phyloP scores from a whole-genome alignment of 495 filamentous ascomycete species.

The Lasiosphaeria ovina region DNA sequence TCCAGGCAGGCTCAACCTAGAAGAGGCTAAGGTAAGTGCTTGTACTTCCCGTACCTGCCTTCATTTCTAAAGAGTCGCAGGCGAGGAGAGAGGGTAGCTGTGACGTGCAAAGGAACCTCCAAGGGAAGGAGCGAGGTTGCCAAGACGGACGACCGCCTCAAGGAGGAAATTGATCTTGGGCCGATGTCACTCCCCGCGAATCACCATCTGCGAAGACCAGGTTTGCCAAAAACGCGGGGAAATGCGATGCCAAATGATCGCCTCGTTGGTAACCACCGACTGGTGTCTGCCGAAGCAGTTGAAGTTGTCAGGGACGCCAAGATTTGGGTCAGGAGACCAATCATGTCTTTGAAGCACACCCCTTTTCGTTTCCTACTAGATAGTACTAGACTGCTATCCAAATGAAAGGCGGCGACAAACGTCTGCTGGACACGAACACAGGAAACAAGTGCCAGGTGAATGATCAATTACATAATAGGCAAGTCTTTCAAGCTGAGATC shows the following conservation, averaged over 20 bases:
- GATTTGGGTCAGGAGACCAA: background rate
- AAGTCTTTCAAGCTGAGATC: too few relatives aligned
- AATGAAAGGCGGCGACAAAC: too few relatives aligned
- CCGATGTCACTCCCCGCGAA: constrained; percentile 20
- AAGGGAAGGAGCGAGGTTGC: constrained; percentile 1
- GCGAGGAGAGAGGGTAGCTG: background rate
- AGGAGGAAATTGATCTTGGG: constrained; percentile 9
- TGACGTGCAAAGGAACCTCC: background rate
- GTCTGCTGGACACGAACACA: too few relatives aligned
- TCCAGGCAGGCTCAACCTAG: too few relatives aligned
- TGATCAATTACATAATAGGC: too few relatives aligned
- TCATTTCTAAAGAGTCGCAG: background rate
- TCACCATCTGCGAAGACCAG: constrained; percentile 6
- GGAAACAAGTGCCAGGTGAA: too few relatives aligned
- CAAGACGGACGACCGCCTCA: constrained; percentile 16
- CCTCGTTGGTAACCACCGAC: background rate
- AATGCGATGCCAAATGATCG: constrained; percentile 3
- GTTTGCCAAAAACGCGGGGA: constrained; percentile 13
- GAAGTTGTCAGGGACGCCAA: background rate
- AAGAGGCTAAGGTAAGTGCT: too few relatives aligned
- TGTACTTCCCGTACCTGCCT: too few relatives aligned
- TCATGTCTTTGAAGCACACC: background rate
- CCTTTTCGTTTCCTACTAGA: too few relatives aligned
- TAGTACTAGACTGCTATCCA: too few relatives aligned
- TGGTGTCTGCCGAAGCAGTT: too few relatives aligned